Conservation (phyloP, 495 filamentous ascomycete species). For the Neurospora terricola region DNA sequence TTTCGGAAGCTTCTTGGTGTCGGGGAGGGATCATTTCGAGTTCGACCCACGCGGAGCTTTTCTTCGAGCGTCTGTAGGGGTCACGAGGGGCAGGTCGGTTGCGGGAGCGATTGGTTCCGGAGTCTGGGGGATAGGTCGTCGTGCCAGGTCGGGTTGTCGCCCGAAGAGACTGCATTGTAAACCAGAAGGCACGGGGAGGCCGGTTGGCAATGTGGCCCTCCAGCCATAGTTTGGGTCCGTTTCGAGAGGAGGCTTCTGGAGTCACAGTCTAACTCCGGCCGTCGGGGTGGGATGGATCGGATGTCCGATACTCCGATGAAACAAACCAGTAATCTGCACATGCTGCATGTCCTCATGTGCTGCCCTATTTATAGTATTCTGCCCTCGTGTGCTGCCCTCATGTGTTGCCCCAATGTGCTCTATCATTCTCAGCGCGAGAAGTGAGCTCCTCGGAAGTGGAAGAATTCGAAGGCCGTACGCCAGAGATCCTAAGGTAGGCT, state of each 20-base stretch:
- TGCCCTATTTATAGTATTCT: neutral
- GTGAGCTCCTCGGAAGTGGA: neutral
- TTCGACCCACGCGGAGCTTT: neutral
- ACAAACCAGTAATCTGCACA: neutral
- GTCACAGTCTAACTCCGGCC: neutral
- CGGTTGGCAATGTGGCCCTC: too few relatives aligned
- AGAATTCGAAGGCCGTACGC: neutral
- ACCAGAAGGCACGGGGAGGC: neutral
- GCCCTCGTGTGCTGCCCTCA: neutral
- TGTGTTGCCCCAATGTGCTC: neutral
- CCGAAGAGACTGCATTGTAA: neutral
- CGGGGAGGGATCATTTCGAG: neutral
- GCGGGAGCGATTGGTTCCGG: neutral
- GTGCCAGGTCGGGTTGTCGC: neutral
- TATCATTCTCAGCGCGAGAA: neutral
- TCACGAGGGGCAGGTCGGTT: neutral
- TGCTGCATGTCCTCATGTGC: neutral
- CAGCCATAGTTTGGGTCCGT: too few relatives aligned
- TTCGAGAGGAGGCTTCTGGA: neutral
- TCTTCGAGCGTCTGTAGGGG: neutral
- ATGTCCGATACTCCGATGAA: neutral
- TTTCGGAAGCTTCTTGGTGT: neutral
- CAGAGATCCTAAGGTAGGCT: neutral
- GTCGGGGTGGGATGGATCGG: neutral
- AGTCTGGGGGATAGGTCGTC: neutral